Percentiles rank a stretch among this genome's conserved stretches.
Conservation (phyloP, 1,284 basidiomycete species). For the Inonotus obliquus region DNA sequence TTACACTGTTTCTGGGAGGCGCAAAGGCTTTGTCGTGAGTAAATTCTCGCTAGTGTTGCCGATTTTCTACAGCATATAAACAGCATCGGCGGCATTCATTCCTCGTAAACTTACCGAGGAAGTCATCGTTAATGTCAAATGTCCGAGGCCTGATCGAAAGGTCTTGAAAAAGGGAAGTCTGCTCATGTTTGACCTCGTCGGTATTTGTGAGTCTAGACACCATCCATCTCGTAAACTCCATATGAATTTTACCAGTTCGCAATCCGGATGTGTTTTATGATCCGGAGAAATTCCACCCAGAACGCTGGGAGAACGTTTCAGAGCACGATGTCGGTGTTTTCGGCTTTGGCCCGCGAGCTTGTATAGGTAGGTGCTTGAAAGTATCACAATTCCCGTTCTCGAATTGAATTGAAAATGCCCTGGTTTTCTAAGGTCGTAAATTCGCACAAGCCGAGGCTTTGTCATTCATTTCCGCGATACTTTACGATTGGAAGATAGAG, state of each 20-base stretch:
- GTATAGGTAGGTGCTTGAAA: not conserved
- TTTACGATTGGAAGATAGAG: slow-evolving; percentile 18
- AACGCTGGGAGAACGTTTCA: slow-evolving; percentile 12
- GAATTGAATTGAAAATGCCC: no score
- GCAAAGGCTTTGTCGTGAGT: not conserved
- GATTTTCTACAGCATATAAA: not conserved
- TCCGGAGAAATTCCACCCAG: not conserved
- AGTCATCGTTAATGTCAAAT: slow-evolving; percentile 1
- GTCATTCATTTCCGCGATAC: slow-evolving; percentile 14
- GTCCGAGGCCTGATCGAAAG: not conserved
- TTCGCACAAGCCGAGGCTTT: slow-evolving; percentile 19
- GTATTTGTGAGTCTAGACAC: not conserved
- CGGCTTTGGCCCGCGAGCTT: slow-evolving; percentile 6
- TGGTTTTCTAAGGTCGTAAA: slow-evolving; percentile 20
- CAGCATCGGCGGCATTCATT: slow-evolving; percentile 11
- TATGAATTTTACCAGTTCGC: slow-evolving; percentile 4
- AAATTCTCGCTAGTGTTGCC: not conserved
- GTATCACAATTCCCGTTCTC: no score
- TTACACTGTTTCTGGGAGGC: not conserved
- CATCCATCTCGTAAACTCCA: not conserved
- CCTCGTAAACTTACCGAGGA: slow-evolving; percentile 7
- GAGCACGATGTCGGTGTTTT: not conserved
- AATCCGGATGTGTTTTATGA: slow-evolving; percentile 20
- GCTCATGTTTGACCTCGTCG: slow-evolving; percentile 5
- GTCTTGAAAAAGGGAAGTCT: slow-evolving; percentile 4